Evolutionary conservation across 2,329 filamentous ascomycete genomes (phyloP), one percentile per base, ranked within the genome.

Genomic region (Moelleriella libera): DNA sequence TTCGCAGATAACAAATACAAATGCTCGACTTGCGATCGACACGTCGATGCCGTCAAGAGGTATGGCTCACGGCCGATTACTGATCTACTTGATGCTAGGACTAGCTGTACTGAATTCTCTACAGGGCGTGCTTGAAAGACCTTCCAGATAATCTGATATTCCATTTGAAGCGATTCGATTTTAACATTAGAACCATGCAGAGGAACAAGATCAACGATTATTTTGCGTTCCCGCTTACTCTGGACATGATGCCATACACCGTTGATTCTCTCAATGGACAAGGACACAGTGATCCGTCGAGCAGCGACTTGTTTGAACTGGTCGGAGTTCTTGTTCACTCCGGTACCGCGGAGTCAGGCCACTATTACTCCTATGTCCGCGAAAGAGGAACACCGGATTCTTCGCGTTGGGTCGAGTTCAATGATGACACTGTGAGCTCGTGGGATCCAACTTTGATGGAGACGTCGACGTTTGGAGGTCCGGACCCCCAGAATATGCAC

Each of bases 331-430:
- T 98, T 14, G 88, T 98, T 2, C 92, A 98, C 61, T 84, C 85
- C 11, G 92, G 92, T 12, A 94, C 85, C 3, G 88, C 90, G 10
- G 88, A 96, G 59, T 90, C 88, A 30, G 92, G 92, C 0, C 92
- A 98, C 62, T 98, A 98, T 66, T 97, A 96, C 65, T 97, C 90
- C 0, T 97, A 88, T 61, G 88, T 94, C 52, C 84, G 88, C 47
- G 85, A 95, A 61, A 77, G 88, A 14, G 80, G 86, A 21, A 71
- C 67, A 12, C 65, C 62, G 11, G 61, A 66, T 34, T 61, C 61
- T 5, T 67, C 68, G 9, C 67, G 68, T 5, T 98, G 92, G 92
- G 74, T 94, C 8, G 87, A 95, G 59, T 96, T 96, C 64, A 97
- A 98, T 55, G 92, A 98, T 60, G 82, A 88, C n/a, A 72, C 78